Conservation (phyloP, 192 early-diverging fungal species). For the Mortierella claussenii region DNA sequence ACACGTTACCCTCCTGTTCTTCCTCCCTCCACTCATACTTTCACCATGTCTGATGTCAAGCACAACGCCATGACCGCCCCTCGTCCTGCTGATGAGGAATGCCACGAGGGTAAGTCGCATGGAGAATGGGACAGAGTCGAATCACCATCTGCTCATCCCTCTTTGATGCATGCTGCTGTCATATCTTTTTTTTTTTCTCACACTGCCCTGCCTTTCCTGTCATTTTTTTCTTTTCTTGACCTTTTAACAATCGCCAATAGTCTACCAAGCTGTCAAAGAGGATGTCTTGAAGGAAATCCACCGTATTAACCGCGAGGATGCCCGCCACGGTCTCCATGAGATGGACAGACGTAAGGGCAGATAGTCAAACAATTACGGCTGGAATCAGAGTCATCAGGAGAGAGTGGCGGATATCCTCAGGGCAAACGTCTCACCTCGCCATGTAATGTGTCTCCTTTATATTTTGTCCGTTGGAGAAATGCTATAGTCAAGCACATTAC, state of each 20-base stretch:
- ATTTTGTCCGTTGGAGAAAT: too few species aligned
- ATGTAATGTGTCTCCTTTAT: too few species aligned
- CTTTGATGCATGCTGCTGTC: not conserved
- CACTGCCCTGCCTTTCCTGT: not conserved
- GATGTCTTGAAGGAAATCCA: constrained; percentile 57
- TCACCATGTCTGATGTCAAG: constrained; percentile 59
- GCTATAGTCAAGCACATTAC: constrained; percentile 52
- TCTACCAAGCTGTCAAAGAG: constrained; percentile 54
- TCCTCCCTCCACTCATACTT: not conserved
- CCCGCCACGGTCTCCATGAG: constrained; percentile 57
- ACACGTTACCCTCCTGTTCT: not conserved
- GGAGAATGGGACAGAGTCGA: too few species aligned
- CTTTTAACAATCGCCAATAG: constrained; percentile 25
- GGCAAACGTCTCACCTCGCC: too few species aligned
- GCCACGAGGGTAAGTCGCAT: constrained; percentile 33
- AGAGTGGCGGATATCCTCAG: too few species aligned
- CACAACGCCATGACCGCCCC: constrained; percentile 58
- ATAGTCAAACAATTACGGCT: too few species aligned
- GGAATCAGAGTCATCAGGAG: too few species aligned
- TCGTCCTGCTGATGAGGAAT: constrained; percentile 53
- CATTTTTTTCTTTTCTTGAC: not conserved
- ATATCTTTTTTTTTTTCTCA: constrained; percentile 11
- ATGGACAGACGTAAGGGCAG: constrained; percentile 55
- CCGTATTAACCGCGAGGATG: constrained; percentile 34
- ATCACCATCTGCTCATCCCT: constrained; percentile 1